Evolutionary conservation across 441 rosid species (phyloP), one percentile per base, ranked within the genome.

Genomic region (Eruca vesicaria): DNA sequence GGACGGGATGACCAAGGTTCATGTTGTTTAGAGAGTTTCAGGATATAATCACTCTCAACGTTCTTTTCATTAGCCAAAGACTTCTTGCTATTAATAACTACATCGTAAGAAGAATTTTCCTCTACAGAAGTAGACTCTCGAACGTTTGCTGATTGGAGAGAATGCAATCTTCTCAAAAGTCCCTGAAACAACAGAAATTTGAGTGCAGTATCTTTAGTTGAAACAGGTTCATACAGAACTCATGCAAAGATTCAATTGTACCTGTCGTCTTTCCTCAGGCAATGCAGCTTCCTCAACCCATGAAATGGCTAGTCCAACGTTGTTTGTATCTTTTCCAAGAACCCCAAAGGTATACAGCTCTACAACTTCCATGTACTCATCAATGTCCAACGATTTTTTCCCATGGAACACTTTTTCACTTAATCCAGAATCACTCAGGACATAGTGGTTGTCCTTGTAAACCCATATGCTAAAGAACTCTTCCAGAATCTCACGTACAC

Each of bases 231-330:
- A 52, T 38, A 59, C 18, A 71, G 67, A 71, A 21, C 32, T 53
- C 69, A 50, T 12, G 43, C 21, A 61, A 59, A 48, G 9, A 66
- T 50, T 72, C 35, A 38, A 35, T 18, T 14, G 72, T 83, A 92
- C 99, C 92, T 86, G 94, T 69, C 85, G 83, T 72, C 79, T 86
- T 72, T 87, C 92, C 70, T 88, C 94, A 9, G 97, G 93, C 75
- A 95, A 53, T 52, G 82, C 79, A 82, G 96, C 91, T 75, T 88
- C 82, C 84, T 92, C 96, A 55, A 86, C 86, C 97, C 98, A 92
- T 68, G 91, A 77, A 75, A 87, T 75, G 72, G 98, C 97, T 77
- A 50, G 67, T 63, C 84, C 84, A 64, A 88, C 29, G 69, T 92
- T 84, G 35, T 80, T 79, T 71, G 83, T 80, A 69, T 72, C 66